Base-by-base conservation (phyloP, 2,329 filamentous ascomycete genomes). In the Mollisia scopiformis region DNA sequence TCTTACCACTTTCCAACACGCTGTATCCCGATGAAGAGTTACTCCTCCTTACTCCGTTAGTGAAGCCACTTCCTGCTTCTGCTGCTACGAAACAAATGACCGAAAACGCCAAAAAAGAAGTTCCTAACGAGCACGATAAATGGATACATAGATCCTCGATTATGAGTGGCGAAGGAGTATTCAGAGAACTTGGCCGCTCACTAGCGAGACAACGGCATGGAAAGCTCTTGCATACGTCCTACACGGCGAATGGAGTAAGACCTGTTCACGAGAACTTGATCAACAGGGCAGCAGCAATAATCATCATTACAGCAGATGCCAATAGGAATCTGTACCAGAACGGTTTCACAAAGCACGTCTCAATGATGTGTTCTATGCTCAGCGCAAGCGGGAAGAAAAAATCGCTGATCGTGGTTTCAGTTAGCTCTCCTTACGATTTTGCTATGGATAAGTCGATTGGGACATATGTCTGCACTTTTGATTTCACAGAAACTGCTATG, bases 351-450 rank as follows among this genome's bases (percentile, higher is more conserved):
- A 98, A 97, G 74, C 94, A 98, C 67, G 91, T 97, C 8, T 90
- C 93, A 13, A 95, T 96, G 89, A 94, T 97, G 77, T 97, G 93
- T 76, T 92, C 91, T 23, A 90, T 93, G 85, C 83, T 92, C 59
- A 86, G 87, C 6, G 87, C 88, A 6, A 85, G 84, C 14, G 90
- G 90, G 1, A 90, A 93, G 72, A 91, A 95, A 74, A 97, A 96
- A 76, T 91, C 93, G 1, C 78, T 97, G 37, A 88, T 97, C 25
- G 94, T 97, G 3, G 90, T 97, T 7, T 91, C 94, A 0, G 93
- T 96, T 67, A 97, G 93, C 76, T 97, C 93, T 0, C 94, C 94
- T 0, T 98, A 97, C 75, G 94, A 98, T 74, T 98, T 98, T 74
- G 93, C 92, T 47, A 93, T 94, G 84, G 94, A 98, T 71, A 89